Evolutionary conservation across 75 land plant species (phyloP).

Genomic region (Chamaecyparis obtusa): DNA sequence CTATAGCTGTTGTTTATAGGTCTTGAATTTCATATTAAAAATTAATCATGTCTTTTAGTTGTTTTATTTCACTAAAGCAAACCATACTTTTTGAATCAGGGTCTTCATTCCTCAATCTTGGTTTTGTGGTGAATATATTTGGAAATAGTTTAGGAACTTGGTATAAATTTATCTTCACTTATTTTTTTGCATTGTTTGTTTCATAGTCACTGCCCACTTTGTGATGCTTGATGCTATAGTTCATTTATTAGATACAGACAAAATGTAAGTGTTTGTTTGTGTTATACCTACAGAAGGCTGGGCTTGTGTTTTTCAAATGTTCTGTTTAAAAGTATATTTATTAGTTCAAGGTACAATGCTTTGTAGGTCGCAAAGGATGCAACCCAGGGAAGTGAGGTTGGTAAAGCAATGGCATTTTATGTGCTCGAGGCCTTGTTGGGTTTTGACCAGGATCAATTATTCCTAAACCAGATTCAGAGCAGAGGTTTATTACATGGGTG

Average conservation of each 20-base stretch:
- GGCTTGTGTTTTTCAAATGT: not conserved
- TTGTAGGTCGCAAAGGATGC: constrained; percentile 80
- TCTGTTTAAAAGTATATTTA: constrained; percentile 3
- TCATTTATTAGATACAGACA: not conserved
- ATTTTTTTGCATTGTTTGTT: not conserved
- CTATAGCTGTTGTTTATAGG: not conserved
- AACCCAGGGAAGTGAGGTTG: constrained; percentile 82
- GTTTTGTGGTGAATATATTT: no score
- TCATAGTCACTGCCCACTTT: not conserved
- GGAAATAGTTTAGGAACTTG: no score
- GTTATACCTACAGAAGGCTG: not conserved
- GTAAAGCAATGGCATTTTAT: constrained; percentile 79
- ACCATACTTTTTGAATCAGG: not conserved
- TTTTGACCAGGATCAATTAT: constrained; percentile 73
- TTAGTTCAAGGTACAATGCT: not conserved
- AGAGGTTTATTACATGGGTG: constrained; percentile 76
- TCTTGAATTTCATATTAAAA: not conserved
- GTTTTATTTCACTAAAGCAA: no score
- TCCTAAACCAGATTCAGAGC: constrained; percentile 83
- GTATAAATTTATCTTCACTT: not conserved
- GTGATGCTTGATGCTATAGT: not conserved
- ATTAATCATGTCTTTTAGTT: not conserved
- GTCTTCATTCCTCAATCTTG: no score
- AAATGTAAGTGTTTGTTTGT: not conserved
- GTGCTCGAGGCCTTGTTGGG: constrained; percentile 77